Percentiles rank a stretch among this genome's conserved stretches.
These are phyloP conservation scores for Leptosphaerulina australis DNA, from an alignment of 2,329 filamentous ascomycete genomes.

Conservation along the genomic window DNA sequence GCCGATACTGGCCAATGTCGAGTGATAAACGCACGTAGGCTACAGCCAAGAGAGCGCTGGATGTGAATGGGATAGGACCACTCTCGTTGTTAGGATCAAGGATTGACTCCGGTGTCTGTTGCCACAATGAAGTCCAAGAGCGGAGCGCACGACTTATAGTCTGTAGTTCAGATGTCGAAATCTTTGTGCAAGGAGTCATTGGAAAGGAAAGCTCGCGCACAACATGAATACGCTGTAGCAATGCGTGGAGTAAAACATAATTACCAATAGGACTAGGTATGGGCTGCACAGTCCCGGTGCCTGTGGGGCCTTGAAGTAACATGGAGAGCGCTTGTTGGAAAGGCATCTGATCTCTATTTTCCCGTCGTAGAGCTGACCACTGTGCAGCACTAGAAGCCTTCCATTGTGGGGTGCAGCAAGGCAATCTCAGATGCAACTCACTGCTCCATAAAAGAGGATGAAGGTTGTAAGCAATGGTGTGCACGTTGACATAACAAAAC, in stretches of 20 bases:
- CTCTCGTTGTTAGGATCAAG: slow-evolving; percentile 47
- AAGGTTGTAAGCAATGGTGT: slow-evolving; percentile 41
- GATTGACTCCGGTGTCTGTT: slow-evolving; percentile 44
- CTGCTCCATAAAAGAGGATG: slow-evolving; percentile 40
- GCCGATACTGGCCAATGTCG: slow-evolving; percentile 53
- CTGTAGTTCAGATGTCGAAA: slow-evolving; percentile 30
- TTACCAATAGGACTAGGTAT: slow-evolving; percentile 42
- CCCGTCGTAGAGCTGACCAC: slow-evolving; percentile 33
- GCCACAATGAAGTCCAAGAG: slow-evolving; percentile 46
- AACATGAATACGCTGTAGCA: slow-evolving; percentile 39
- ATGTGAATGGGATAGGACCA: slow-evolving; percentile 50
- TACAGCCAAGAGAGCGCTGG: slow-evolving; percentile 54
- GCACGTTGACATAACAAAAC: slow-evolving; percentile 43
- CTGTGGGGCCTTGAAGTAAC: slow-evolving; percentile 29
- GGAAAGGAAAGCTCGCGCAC: slow-evolving; percentile 37
- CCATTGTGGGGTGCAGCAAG: slow-evolving; percentile 37
- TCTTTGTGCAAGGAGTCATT: slow-evolving; percentile 24
- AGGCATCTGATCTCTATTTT: slow-evolving; percentile 33
- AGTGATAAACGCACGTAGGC: slow-evolving; percentile 57
- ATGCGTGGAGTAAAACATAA: slow-evolving; percentile 39
- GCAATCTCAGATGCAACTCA: slow-evolving; percentile 36
- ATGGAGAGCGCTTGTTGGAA: slow-evolving; percentile 38
- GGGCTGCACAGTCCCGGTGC: slow-evolving; percentile 28
- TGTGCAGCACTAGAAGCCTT: slow-evolving; percentile 35
- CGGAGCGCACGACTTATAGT: slow-evolving; percentile 37